Conservation (phyloP, 768 basidiomycete species). For the Rhodotorula babjevae region DNA sequence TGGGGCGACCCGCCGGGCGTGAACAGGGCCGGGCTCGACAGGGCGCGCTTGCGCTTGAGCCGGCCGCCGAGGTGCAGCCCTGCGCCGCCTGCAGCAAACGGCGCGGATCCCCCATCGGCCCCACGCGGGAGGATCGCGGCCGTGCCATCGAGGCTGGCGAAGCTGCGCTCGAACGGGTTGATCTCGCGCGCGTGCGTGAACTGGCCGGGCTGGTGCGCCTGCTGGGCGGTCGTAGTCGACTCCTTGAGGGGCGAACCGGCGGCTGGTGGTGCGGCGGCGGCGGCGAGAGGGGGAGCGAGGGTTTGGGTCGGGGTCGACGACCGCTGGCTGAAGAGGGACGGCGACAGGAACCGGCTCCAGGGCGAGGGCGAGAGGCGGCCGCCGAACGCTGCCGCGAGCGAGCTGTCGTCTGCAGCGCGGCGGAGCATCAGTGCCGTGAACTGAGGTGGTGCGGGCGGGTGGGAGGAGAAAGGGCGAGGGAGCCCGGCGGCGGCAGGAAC, state of each 20-base stretch:
- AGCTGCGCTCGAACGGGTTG: conserved; percentile 29
- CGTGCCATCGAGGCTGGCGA: neutral
- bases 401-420: neutral
- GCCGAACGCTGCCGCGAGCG: neutral
- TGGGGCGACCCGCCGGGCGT: conserved; percentile 24
- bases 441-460: neutral
- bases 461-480: neutral
- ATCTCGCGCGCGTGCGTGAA: conserved; percentile 28
- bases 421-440: no score
- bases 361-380: conserved; percentile 9
- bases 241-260: neutral
- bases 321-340: conserved; percentile 17
- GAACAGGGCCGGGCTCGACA: conserved; percentile 27
- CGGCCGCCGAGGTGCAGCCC: neutral
- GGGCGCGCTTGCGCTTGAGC: conserved; percentile 24
- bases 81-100: neutral
- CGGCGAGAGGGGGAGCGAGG: neutral
- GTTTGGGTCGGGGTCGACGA: neutral
- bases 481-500: no score
- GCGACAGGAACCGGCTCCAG: conserved; percentile 25
- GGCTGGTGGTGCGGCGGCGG: neutral
- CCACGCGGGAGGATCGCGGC: neutral
- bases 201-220: conserved; percentile 13
- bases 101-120: neutral
- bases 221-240: neutral